Evolutionary conservation across 345 rosid species (phyloP).

Genomic region (Rhodamnia rubescens): DNA sequence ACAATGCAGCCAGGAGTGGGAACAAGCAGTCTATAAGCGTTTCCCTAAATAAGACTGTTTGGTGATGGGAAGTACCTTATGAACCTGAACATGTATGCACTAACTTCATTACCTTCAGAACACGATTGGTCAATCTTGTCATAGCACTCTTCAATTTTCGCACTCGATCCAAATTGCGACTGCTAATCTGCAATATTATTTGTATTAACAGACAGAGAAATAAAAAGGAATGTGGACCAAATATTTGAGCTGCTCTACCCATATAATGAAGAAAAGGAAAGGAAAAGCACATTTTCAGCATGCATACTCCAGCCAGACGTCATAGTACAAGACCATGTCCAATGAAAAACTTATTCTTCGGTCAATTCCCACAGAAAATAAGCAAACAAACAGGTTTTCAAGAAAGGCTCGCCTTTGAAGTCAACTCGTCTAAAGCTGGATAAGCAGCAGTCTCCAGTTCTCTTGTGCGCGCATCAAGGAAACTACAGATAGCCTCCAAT

Average conservation of each 20-base stretch:
- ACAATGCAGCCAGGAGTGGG: neutral
- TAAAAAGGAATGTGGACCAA: neutral
- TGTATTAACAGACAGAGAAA: neutral
- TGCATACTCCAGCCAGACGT: neutral
- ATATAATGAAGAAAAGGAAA: neutral
- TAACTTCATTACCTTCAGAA: constrained; percentile 29
- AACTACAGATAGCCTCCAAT: constrained; percentile 48
- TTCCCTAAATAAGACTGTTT: neutral
- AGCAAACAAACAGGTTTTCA: neutral
- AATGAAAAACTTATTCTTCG: neutral
- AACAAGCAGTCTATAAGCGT: neutral
- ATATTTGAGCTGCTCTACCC: neutral
- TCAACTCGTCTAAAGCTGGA: constrained; percentile 53
- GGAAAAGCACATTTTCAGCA: neutral
- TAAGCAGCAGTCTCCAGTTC: constrained; percentile 43
- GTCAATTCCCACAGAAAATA: neutral
- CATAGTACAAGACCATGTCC: neutral
- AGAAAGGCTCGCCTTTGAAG: constrained; percentile 24
- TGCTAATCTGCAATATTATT: constrained; percentile 38
- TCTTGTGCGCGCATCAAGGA: constrained; percentile 40
- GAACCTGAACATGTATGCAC: neutral
- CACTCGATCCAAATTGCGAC: constrained; percentile 41
- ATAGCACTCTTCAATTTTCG: constrained; percentile 49
- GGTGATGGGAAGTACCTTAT: neutral
- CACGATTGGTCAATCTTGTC: constrained; percentile 45